Evolutionary conservation across 2,329 filamentous ascomycete species (phyloP).

Genomic region (Trichophyton simii): DNA sequence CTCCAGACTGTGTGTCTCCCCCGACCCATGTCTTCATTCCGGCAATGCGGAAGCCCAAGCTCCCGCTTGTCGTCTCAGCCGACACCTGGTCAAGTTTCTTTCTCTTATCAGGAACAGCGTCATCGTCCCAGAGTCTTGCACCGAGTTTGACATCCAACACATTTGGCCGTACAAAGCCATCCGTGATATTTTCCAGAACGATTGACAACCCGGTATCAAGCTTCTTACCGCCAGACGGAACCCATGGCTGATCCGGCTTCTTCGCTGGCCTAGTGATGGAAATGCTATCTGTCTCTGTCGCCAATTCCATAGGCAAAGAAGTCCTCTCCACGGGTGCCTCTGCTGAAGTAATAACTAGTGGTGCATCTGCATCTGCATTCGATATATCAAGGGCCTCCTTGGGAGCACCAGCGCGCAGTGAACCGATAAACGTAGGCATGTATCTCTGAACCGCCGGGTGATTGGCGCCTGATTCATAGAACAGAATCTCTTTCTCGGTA

Average conservation of each 20-base stretch:
- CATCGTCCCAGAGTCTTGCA: slow-evolving; percentile 70
- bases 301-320: slow-evolving; percentile 14
- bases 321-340: slow-evolving; percentile 12
- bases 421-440: slow-evolving; percentile 78
- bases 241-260: slow-evolving; percentile 25
- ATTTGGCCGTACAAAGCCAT: slow-evolving; percentile 71
- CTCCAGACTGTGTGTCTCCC: slow-evolving; percentile 14
- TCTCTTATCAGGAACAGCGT: slow-evolving; percentile 46
- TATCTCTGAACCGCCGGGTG: slow-evolving; percentile 65
- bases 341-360: slow-evolving; percentile 14
- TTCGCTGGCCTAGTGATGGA: slow-evolving; percentile 17
- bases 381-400: slow-evolving; percentile 25
- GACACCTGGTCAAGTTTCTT: slow-evolving; percentile 48
- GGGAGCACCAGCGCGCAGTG: slow-evolving; percentile 53
- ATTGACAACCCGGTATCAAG: slow-evolving; percentile 67
- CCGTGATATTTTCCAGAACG: slow-evolving; percentile 71
- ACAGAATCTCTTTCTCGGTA: slow-evolving; percentile 69
- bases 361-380: slow-evolving; percentile 15
- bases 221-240: slow-evolving; percentile 46
- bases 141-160: slow-evolving; percentile 92
- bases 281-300: slow-evolving; percentile 17
- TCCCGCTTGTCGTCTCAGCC: slow-evolving; percentile 46
- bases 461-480: slow-evolving; percentile 64
- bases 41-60: slow-evolving; percentile 51
- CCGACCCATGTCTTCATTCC: slow-evolving; percentile 50